These are phyloP conservation scores for Sporobolomyces phaffii DNA, from an alignment of 768 basidiomycete genomes.

Conservation along the genomic window DNA sequence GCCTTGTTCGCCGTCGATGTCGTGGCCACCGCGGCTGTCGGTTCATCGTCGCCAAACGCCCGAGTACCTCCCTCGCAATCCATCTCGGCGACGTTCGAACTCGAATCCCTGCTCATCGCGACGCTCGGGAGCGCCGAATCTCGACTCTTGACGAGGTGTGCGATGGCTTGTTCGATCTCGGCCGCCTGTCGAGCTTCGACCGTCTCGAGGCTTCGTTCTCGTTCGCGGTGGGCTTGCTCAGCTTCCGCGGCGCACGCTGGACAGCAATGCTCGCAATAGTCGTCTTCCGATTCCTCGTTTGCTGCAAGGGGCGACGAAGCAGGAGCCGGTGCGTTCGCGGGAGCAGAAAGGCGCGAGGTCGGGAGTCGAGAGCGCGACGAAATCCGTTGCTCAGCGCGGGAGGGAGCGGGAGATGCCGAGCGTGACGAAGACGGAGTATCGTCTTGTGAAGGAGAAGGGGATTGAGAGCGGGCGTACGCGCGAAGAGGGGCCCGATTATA, in stretches of 20 bases:
- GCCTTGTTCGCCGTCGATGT: not conserved
- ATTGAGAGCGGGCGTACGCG: not conserved
- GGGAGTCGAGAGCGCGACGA: not conserved
- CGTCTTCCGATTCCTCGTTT: not conserved
- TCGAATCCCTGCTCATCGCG: not conserved
- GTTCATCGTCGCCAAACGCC: not conserved
- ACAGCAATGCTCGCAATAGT: conserved; percentile 19
- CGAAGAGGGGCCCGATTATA: conserved; percentile 12
- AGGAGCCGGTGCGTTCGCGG: not conserved
- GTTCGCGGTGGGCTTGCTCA: not conserved
- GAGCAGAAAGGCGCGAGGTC: not conserved
- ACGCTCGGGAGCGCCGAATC: not conserved
- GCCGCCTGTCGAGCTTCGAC: conserved; percentile 3
- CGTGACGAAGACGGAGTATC: conserved; percentile 9
- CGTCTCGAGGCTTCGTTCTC: not conserved
- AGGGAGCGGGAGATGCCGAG: conserved; percentile 12
- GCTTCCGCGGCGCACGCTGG: conserved; percentile 19
- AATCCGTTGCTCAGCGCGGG: not conserved
- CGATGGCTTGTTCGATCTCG: conserved; percentile 5
- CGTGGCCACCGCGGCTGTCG: not conserved
- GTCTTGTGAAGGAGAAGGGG: not conserved
- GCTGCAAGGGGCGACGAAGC: not conserved
- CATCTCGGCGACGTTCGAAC: not conserved
- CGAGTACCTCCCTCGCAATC: not conserved
- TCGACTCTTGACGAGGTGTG: not conserved